Conservation (phyloP, 2,329 filamentous ascomycete species). For the Colletotrichum agaves region DNA sequence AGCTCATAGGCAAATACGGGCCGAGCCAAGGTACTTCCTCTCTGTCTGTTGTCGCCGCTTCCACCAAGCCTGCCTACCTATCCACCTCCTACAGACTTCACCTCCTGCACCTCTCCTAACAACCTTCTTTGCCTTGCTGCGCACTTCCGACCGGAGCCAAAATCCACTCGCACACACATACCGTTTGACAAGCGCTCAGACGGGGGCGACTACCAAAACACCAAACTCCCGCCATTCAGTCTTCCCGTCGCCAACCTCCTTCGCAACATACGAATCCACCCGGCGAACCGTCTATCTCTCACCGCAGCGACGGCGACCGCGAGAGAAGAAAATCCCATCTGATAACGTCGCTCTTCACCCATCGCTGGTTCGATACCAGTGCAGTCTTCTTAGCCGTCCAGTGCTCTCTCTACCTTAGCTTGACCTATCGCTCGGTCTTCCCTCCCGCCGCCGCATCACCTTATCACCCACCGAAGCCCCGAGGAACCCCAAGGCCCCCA, state of each 20-base stretch:
- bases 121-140: constrained; percentile 23
- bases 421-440: constrained; percentile 26
- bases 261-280: constrained; percentile 10
- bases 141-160: constrained; percentile 31
- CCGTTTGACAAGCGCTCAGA: constrained; percentile 38
- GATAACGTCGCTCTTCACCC: background rate
- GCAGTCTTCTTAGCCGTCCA: constrained; percentile 8
- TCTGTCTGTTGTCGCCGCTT: background rate
- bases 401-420: constrained; percentile 1
- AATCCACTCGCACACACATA: constrained; percentile 32
- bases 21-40: background rate
- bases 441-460: constrained; percentile 39
- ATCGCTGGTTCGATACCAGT: constrained; percentile 29
- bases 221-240: constrained; percentile 27
- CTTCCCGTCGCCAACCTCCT: constrained; percentile 30
- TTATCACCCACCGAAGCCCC: constrained; percentile 33
- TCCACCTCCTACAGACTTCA: constrained; percentile 23
- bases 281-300: constrained; percentile 10
- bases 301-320: constrained; percentile 1
- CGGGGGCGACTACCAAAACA: constrained; percentile 36
- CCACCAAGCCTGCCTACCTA: background rate
- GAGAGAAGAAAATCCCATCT: background rate
- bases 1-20: background rate
- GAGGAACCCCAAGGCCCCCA: constrained; percentile 32
- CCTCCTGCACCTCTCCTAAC: constrained; percentile 26